These are phyloP conservation scores for Smittium culicis DNA, from an alignment of 371 early-diverging fungal species.

Conservation along the genomic window DNA sequence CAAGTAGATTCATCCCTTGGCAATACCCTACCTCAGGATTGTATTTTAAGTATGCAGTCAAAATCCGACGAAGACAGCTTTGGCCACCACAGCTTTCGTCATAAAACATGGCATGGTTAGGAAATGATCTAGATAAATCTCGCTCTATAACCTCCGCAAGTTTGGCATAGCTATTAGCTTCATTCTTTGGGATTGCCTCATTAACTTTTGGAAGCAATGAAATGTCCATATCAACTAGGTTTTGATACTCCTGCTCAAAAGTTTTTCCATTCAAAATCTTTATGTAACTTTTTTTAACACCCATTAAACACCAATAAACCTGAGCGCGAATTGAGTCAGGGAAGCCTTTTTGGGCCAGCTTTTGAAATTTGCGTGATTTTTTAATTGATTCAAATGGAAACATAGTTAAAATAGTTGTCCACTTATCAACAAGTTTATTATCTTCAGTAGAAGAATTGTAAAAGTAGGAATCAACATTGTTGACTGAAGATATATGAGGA, in stretches of 20 bases:
- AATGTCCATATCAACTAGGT: conserved; percentile 23
- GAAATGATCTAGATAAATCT: conserved; percentile 79
- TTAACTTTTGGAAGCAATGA: background rate
- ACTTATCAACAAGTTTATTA: conserved; percentile 20
- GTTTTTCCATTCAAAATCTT: conserved; percentile 18
- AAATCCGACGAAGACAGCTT: conserved; percentile 42
- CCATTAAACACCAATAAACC: conserved; percentile 24
- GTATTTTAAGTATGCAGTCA: conserved; percentile 80
- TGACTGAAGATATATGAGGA: background rate
- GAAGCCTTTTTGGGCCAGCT: conserved; percentile 28
- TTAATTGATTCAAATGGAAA: conserved; percentile 21
- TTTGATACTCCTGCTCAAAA: conserved; percentile 39
- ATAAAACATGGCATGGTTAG: conserved; percentile 60
- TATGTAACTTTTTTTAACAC: conserved; percentile 12
- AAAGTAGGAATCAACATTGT: background rate
- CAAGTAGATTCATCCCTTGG: conserved; percentile 91
- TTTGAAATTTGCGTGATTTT: conserved; percentile 28
- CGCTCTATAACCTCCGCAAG: conserved; percentile 76
- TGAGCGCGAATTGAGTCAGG: conserved; percentile 20
- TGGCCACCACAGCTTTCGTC: conserved; percentile 49
- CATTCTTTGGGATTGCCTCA: conserved; percentile 25
- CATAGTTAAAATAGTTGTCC: conserved; percentile 21
- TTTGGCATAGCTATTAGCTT: conserved; percentile 40
- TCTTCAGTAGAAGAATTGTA: background rate
- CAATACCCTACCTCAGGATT: conserved; percentile 85